These are phyloP conservation scores for Amanita jacksonii DNA, from an alignment of 768 basidiomycete species.

Conservation along the genomic window DNA sequence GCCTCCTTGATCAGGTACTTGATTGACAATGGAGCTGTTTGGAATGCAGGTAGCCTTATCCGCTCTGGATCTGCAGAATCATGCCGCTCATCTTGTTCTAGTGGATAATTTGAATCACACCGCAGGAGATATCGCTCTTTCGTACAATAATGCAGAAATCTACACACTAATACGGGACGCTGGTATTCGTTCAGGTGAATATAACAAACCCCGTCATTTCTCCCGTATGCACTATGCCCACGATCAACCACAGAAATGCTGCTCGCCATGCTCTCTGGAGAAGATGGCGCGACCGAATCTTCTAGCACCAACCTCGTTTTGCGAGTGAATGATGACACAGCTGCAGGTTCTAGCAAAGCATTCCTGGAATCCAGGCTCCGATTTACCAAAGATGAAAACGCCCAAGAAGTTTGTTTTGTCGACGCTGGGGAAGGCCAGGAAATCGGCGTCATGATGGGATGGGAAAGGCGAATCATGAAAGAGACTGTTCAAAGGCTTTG, in stretches of 20 bases:
- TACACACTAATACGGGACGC: constrained; percentile 85
- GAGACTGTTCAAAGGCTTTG: constrained; percentile 66
- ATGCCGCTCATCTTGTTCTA: constrained; percentile 16
- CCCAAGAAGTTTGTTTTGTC: constrained; percentile 77
- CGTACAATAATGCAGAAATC: constrained; percentile 65
- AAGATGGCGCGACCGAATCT: constrained; percentile 25
- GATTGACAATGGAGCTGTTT: constrained; percentile 76
- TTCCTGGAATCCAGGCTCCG: constrained; percentile 66
- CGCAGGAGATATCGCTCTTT: constrained; percentile 85
- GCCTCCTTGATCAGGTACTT: constrained; percentile 53
- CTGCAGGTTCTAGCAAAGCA: constrained; percentile 50
- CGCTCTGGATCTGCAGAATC: not conserved
- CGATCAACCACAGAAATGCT: constrained; percentile 50
- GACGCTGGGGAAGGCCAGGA: constrained; percentile 58
- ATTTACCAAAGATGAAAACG: constrained; percentile 59
- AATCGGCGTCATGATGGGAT: constrained; percentile 99
- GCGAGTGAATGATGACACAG: constrained; percentile 41
- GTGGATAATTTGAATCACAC: constrained; percentile 76
- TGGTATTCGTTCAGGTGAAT: constrained; percentile 80
- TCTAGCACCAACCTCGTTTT: constrained; percentile 35
- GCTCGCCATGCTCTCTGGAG: constrained; percentile 51
- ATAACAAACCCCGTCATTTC: constrained; percentile 8
- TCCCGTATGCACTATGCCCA: not conserved
- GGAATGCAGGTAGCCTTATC: constrained; percentile 67
- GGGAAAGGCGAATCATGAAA: constrained; percentile 86